Evolutionary conservation across 2,329 filamentous ascomycete genomes (phyloP), one percentile per base, ranked within the genome.

Genomic region (Scytalidium sp.): DNA sequence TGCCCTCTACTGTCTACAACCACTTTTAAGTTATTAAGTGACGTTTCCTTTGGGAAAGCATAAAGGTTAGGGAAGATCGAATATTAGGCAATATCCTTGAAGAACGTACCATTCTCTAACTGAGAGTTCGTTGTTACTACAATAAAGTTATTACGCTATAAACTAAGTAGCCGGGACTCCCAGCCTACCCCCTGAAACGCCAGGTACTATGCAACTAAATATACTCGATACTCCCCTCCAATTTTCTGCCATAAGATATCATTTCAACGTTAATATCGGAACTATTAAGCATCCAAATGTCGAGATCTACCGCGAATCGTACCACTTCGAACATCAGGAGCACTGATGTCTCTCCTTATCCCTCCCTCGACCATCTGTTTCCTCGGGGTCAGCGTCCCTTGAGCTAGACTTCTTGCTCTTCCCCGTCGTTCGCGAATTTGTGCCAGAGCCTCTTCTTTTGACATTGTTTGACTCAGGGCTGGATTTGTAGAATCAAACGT

Each of bases 381-480:
- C 53, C 75, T 72, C 9, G 83, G 83, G 39, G 85, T 87, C 52
- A 77, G 71, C 5, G 81, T 77, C 2, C 81, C 82, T 46, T 82
- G 76, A 3, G 83, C 83, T 50, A 86, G 80, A 64, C 85, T 89
- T 57, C 83, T 78, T 50, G 88, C 86, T 42, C 88, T 74, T 6
- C 86, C 87, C 47, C 88, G 73, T 22, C 88, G 76, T 69, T 89
- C 84, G 47, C 84, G 78, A 57, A 93, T 92, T 64, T 85, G 83
- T 49, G 85, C 85, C 15, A 93, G 76, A 3, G 88, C 88, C 66
- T 90, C 78, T 65, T 90, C 88, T 47, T 88, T 78, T 21, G 81
- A 81, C 79, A 86, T 83, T 36, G 83, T 86, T 4, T 82, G 81
- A 40, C 78, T 84, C 52, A 85, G 65, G 9, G 81, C 81, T 19